Base-by-base conservation (phyloP, 2,329 filamentous ascomycete species). In the Alternaria ethzedia region DNA sequence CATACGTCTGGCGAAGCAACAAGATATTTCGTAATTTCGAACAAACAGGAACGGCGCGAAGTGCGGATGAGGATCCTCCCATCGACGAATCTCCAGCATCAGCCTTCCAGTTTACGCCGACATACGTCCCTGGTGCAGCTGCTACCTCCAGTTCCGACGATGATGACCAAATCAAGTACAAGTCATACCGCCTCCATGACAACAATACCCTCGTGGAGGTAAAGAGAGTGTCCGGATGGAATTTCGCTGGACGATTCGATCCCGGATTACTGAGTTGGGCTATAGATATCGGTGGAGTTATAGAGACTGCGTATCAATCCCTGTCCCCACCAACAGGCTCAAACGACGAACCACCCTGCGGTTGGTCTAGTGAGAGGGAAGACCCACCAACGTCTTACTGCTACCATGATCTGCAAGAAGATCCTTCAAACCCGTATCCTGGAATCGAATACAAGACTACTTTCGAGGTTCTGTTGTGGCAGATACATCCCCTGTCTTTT, bases 291-390 rank as follows among this genome's bases (percentile, higher is more conserved):
- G n/a, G n/a, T n/a, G n/a, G n/a, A 41, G 36, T 41, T 3, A 17
- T 41, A 41, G 36, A 41, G 36, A 41, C 36, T 17, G 36, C 36
- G 9, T 41, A 41, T 41, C 36, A 41, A 41, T 41, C 36, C 36
- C 1, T 17, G n/a, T 2, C 15, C 0, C 36, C n/a, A 17, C 36
- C 2, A 10, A 17, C 9, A 17, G 4, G n/a, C 0, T 41, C 36
- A 0, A 11, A 41, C 8, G 9, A 41, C 0, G 36, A 41, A 11
- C 36, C 36, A 0, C 36, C 36, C 1, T 41, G 36, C n/a, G 36
- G 36, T 3, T 41, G 36, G 36, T 3, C 3, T 6, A 1, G 3
- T 17, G 9, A 17, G 3, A 6, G 0, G 9, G n/a, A 41, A 2
- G 0, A 41, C 15, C 36, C 9, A 3, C 1, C 36, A 41, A 41